Base-by-base conservation (phyloP, 225 moss, liverwort and hornwort genomes). In the Rhytidiadelphus loreus region DNA sequence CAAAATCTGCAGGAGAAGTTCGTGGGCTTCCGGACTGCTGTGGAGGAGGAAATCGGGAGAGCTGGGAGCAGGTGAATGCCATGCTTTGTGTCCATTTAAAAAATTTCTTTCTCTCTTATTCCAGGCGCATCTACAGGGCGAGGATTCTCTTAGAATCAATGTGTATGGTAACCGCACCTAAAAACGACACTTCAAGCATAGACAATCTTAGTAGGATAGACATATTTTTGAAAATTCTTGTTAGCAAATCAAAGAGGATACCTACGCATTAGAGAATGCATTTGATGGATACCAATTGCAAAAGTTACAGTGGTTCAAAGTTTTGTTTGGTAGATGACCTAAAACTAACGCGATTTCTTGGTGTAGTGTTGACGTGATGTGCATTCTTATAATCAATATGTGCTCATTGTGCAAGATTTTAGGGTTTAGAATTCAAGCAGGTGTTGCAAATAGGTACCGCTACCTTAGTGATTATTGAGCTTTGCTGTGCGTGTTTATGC, bases 41-140 rank as follows among this genome's bases (percentile, higher is more conserved):
- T 94, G 65, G 90, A 89, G 77, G 92, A 88, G 78, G 94, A 94
- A 90, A 86, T 92, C 65, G 91, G 85, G 53, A 91, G 90, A 83
- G 91, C 86, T 59, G 94, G 86, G 16, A 91, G 80, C 86, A 89
- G 94, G 94, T 93, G 85, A 88, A 85, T 44, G 55, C 50, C 75
- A 32, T 64, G 2, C 17, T 37, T 69, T 60, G 12, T 61, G 24
- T 81, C 30, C 19, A 63, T n/a, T 76, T 50, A 15, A 1, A 3
- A 78, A 37, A 5, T 11, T 69, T 87, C 17, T 35, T 44, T 13
- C 11, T 87, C 55, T 80, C n/a, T 65, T 77, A 77, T 62, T 81
- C 52, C 61, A 82, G 39, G 25, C 29, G 41, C 44, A 29, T 70
- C 35, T 48, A 37, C 22, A n/a, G 39, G 71, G 43, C 57, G 60